Evolutionary conservation across 1,284 basidiomycete genomes (phyloP).

Genomic region (Cutaneotrichosporon sp.): DNA sequence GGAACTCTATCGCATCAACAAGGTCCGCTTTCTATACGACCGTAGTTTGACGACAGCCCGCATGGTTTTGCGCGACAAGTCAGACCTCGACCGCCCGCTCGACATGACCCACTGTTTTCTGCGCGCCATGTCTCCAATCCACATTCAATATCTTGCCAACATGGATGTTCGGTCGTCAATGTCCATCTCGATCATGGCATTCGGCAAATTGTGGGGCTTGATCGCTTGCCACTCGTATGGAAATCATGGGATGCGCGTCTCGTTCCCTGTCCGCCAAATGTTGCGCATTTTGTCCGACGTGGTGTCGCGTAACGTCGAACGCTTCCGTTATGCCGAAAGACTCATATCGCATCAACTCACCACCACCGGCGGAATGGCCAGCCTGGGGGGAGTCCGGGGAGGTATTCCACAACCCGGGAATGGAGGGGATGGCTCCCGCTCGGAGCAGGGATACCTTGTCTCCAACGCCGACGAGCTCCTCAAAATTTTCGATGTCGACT

Average conservation of each 20-base stretch:
- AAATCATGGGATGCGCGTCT: slow-evolving; percentile 69
- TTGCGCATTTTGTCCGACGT: slow-evolving; percentile 73
- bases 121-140: slow-evolving; percentile 85
- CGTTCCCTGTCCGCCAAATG: slow-evolving; percentile 78
- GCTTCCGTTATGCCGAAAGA: slow-evolving; percentile 72
- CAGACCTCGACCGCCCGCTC: slow-evolving; percentile 68
- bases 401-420: too few relatives aligned
- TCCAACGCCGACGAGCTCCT: slow-evolving; percentile 81
- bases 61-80: slow-evolving; percentile 62
- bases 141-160: slow-evolving; percentile 70
- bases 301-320: slow-evolving; percentile 77
- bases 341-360: slow-evolving; percentile 68
- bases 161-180: slow-evolving; percentile 78
- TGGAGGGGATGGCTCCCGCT: not conserved
- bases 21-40: slow-evolving; percentile 76
- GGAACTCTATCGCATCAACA: slow-evolving; percentile 60
- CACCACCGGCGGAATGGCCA: too few relatives aligned
- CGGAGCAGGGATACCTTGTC: slow-evolving; percentile 64
- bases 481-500: slow-evolving; percentile 76
- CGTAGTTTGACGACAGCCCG: slow-evolving; percentile 70
- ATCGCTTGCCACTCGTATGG: slow-evolving; percentile 82
- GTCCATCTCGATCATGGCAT: slow-evolving; percentile 83
- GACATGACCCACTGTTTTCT: slow-evolving; percentile 86
- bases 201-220: slow-evolving; percentile 77
- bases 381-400: not conserved